Base-by-base conservation (phyloP, 1,284 basidiomycete species). In the Veloboletus limbatus region DNA sequence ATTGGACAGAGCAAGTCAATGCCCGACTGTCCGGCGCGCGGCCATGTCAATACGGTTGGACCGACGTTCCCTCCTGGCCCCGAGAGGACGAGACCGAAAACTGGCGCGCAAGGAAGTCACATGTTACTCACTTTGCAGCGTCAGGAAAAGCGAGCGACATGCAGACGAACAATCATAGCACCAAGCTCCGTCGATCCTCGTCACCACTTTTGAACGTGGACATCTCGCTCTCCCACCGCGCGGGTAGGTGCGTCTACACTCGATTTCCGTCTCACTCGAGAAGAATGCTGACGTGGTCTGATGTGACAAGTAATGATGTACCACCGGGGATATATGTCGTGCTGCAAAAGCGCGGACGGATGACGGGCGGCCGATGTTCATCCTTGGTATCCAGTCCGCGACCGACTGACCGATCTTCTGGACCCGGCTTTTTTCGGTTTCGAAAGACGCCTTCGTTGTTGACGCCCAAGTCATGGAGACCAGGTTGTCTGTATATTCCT, bases 261-360 rank as follows among this genome's bases (percentile, higher is more conserved):
- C n/a, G 54, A 13, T 21, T 26, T 14, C 4, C 22, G 16, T 27
- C 8, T 28, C 18, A 6, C 8, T 21, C 5, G 13, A 20, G n/a
- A 16, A 11, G 16, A 7, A 33, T 21, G 30, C 27, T 43, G 10
- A 43, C 24, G 24, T 31, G 24, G 27, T 37, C 27, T 43, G 10
- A 43, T 27, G 24, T 31, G 24, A 31, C 39, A 16, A 52, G 47
- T n/a, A 33, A 21, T 25, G 30, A 45, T 32, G 35, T 32, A 9
- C 14, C 35, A 7, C 42, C 8, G 6, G 47, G 40, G 10, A 31
- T 44, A 33, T 62, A 58, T 17, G 38, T 62, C 17, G 48, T 57
- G 16, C 57, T 57, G 3, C 59, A 58, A 27, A 58, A 43, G 30
- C 54, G 57, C 4, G 41, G 31, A 16, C n/a, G 30, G 20, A 27